Percentiles rank a stretch among this genome's conserved stretches.
Conservation (phyloP, 768 basidiomycete genomes). For the Boletales sp. region DNA sequence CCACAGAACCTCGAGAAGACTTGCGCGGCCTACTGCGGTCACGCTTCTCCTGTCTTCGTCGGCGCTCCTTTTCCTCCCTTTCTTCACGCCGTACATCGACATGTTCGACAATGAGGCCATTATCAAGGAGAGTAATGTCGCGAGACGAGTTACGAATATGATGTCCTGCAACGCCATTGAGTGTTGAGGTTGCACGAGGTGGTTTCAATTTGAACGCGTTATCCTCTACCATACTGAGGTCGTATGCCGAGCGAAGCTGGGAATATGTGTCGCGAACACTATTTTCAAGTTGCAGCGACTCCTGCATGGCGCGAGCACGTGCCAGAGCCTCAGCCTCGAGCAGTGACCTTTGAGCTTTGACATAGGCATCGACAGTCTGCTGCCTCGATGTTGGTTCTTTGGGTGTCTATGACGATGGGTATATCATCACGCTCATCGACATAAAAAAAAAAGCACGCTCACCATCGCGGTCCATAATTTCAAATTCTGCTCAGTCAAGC, state of each 20-base stretch:
- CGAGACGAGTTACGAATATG: conserved; percentile 53
- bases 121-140: conserved; percentile 79
- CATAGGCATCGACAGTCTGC: conserved; percentile 76
- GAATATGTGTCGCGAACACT: conserved; percentile 78
- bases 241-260: conserved; percentile 76
- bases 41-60: conserved; percentile 65
- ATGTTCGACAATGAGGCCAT: conserved; percentile 86
- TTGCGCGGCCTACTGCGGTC: conserved; percentile 58
- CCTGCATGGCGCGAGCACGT: conserved; percentile 72
- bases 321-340: conserved; percentile 82
- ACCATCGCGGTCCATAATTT: conserved; percentile 79
- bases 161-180: conserved; percentile 33
- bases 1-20: conserved; percentile 63
- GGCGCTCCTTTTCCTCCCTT: conserved; percentile 66
- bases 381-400: conserved; percentile 84
- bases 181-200: conserved; percentile 37
- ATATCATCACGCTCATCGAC: conserved; percentile 5
- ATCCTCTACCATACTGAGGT: conserved; percentile 48
- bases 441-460: conserved; percentile 29
- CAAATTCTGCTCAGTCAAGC: conserved; percentile 72
- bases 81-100: conserved; percentile 81
- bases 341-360: conserved; percentile 75
- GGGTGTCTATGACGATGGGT: conserved; percentile 62
- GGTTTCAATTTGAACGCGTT: conserved; percentile 72
- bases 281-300: conserved; percentile 71